Evolutionary conservation across 2,329 filamentous ascomycete species (phyloP).

Genomic region (Trichoderma simmonsii): DNA sequence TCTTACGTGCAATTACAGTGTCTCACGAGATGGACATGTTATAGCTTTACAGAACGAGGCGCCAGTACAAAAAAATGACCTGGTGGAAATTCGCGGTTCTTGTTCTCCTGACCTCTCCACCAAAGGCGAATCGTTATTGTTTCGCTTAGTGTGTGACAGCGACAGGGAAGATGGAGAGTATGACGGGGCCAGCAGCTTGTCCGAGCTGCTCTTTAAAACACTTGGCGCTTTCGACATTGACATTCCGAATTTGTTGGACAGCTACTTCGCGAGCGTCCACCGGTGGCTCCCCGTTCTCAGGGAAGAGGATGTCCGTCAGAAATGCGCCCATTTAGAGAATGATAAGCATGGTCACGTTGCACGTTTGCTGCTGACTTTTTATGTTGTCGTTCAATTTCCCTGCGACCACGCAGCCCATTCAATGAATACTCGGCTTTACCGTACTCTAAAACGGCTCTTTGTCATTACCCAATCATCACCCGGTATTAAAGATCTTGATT

Average conservation of each 20-base stretch:
- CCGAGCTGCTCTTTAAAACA: not conserved
- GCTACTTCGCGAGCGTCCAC: not conserved
- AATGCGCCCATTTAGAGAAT: not conserved
- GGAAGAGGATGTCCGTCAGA: not conserved
- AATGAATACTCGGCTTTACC: not conserved
- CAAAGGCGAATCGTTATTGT: not conserved
- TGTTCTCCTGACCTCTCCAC: not conserved
- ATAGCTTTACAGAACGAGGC: not conserved
- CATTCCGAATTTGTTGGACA: not conserved
- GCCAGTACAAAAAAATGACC: not conserved
- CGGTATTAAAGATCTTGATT: not conserved
- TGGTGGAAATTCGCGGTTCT: not conserved
- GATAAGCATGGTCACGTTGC: not conserved
- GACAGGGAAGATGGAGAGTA: not conserved
- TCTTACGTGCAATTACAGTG: not conserved
- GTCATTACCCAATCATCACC: not conserved
- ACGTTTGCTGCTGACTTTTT: not conserved
- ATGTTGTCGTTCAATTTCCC: not conserved
- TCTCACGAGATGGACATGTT: not conserved
- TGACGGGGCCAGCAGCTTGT: not conserved
- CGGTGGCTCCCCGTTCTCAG: not conserved
- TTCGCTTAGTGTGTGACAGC: not conserved
- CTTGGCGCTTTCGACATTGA: not conserved
- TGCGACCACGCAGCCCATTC: not conserved
- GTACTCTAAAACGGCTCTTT: not conserved